phyloP scores from a whole-genome alignment of 2,329 filamentous ascomycete species.

The Falciphora oryzae region DNA sequence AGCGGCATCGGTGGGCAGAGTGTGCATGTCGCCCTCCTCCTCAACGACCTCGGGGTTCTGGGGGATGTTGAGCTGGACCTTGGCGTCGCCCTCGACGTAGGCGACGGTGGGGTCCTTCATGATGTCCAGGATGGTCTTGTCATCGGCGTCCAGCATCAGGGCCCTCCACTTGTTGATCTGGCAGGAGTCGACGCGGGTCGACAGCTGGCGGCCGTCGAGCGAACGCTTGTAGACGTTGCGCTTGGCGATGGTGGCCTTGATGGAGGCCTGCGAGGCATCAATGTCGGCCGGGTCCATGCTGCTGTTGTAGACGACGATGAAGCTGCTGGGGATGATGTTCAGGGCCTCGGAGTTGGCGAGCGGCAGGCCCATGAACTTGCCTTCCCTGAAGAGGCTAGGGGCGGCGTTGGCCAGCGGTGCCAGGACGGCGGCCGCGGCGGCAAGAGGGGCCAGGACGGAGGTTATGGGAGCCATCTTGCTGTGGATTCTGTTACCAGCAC shows the following conservation, averaged over 20 bases:
- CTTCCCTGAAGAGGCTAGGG: not conserved
- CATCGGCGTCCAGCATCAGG: slow-evolving; percentile 35
- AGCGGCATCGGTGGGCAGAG: not conserved
- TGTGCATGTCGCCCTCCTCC: not conserved
- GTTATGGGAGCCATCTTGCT: slow-evolving; percentile 18
- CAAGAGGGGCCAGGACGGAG: slow-evolving; percentile 13
- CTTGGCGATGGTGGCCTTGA: slow-evolving; percentile 46
- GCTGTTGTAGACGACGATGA: slow-evolving; percentile 61
- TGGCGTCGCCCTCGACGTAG: slow-evolving; percentile 41
- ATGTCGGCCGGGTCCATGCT: slow-evolving; percentile 43
- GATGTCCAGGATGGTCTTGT: slow-evolving; percentile 33
- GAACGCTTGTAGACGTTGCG: slow-evolving; percentile 51
- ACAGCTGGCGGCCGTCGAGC: slow-evolving; percentile 40
- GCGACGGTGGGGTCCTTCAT: slow-evolving; percentile 36
- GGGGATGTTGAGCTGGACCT: slow-evolving; percentile 33
- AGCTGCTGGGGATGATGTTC: slow-evolving; percentile 49
- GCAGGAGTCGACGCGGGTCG: slow-evolving; percentile 40
- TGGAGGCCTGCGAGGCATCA: slow-evolving; percentile 39
- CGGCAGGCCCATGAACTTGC: slow-evolving; percentile 31
- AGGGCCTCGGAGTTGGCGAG: slow-evolving; percentile 43
- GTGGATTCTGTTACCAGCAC: too few relatives aligned
- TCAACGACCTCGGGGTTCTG: not conserved
- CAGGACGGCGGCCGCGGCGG: slow-evolving; percentile 11
- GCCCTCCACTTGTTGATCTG: slow-evolving; percentile 45
- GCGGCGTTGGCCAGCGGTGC: slow-evolving; percentile 4